These are phyloP conservation scores for Elaphomyces granulatus DNA, from an alignment of 495 filamentous ascomycete genomes.

Conservation along the genomic window DNA sequence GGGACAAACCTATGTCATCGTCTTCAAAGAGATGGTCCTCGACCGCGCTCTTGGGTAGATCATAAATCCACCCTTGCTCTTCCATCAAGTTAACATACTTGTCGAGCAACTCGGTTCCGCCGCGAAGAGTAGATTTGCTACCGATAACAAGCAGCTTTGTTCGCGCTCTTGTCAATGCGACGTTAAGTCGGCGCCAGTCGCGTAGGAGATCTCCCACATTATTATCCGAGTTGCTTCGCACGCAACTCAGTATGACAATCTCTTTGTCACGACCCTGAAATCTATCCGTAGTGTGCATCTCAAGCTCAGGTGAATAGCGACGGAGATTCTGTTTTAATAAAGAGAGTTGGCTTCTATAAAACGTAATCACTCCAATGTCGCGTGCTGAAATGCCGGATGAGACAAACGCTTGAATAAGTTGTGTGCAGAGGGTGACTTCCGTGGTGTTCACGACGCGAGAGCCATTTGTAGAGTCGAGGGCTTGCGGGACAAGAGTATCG, in stretches of 20 bases:
- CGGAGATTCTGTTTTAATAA: constrained; percentile 42
- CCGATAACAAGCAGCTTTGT: constrained; percentile 83
- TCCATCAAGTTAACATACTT: constrained; percentile 67
- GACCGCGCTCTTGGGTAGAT: constrained; percentile 46
- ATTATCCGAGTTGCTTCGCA: constrained; percentile 68
- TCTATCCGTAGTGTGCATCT: constrained; percentile 92
- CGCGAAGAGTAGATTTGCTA: constrained; percentile 54
- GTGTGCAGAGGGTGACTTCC: constrained; percentile 59
- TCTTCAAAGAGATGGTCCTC: constrained; percentile 54
- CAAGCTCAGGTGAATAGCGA: constrained; percentile 42
- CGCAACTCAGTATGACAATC: constrained; percentile 69
- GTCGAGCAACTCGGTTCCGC: constrained; percentile 60
- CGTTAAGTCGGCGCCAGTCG: constrained; percentile 89
- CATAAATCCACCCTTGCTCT: constrained; percentile 55
- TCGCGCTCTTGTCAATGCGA: constrained; percentile 82
- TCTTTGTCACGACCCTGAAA: constrained; percentile 96
- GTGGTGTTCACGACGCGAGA: constrained; percentile 73
- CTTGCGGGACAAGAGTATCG: constrained; percentile 47
- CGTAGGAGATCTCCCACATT: constrained; percentile 76
- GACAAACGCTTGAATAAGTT: constrained; percentile 68
- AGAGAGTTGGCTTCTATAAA: constrained; percentile 84
- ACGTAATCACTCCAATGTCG: constrained; percentile 94
- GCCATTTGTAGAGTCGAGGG: constrained; percentile 57
- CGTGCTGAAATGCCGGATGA: constrained; percentile 53
- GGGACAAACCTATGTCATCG: constrained; percentile 2